Percentiles rank a stretch among this genome's conserved stretches.
These are phyloP conservation scores for Paecilomyces dactylethromorphus DNA, from an alignment of 2,329 filamentous ascomycete genomes.

Conservation along the genomic window DNA sequence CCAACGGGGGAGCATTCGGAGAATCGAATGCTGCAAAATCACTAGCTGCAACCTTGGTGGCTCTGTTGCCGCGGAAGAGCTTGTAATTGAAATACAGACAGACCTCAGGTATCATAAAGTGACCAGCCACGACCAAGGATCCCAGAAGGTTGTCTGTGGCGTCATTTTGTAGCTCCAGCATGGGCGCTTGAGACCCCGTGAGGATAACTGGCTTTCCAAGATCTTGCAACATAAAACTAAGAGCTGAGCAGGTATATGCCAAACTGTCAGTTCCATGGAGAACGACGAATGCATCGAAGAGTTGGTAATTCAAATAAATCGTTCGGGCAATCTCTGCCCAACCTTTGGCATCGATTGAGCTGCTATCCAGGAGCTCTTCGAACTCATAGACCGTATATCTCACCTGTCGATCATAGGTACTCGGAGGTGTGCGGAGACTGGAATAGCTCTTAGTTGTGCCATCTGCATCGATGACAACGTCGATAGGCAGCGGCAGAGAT, in stretches of 20 bases:
- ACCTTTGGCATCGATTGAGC: conserved; percentile 76
- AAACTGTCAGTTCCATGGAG: conserved; percentile 87
- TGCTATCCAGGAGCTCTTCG: conserved; percentile 76
- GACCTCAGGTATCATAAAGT: conserved; percentile 88
- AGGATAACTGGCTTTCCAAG: conserved; percentile 86
- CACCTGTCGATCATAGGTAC: conserved; percentile 72
- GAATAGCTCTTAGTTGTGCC: conserved; percentile 49
- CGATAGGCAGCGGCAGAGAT: conserved; percentile 50
- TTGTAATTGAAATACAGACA: conserved; percentile 91
- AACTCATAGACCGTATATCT: conserved; percentile 83
- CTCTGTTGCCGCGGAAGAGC: conserved; percentile 79
- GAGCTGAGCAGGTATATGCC: conserved; percentile 79
- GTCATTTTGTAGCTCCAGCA: conserved; percentile 85
- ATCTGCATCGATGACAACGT: conserved; percentile 48
- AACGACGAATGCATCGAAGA: conserved; percentile 86
- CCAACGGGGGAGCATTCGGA: conserved; percentile 78
- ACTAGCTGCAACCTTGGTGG: conserved; percentile 80
- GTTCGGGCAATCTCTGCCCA: conserved; percentile 78
- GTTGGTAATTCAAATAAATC: conserved; percentile 77
- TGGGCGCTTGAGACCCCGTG: conserved; percentile 76
- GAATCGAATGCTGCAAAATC: conserved; percentile 82
- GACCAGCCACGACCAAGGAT: conserved; percentile 81
- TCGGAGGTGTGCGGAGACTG: conserved; percentile 72
- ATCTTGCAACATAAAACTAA: conserved; percentile 90
- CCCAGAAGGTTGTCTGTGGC: conserved; percentile 85